phyloP scores from a whole-genome alignment of 139 green algal genomes.

The Penium margaritaceum region DNA sequence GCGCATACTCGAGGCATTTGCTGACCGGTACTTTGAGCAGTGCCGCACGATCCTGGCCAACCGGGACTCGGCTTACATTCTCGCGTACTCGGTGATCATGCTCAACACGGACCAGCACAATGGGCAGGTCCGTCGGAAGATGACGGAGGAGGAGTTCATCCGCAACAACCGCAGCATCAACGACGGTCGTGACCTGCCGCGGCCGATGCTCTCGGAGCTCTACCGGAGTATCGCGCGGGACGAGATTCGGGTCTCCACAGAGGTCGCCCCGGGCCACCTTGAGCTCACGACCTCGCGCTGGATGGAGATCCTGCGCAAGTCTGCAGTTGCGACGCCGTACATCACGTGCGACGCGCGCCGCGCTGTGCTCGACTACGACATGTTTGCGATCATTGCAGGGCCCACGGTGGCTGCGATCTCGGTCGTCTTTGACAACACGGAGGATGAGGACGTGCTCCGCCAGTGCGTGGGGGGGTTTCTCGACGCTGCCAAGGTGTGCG shows the following conservation, averaged over 20 bases:
- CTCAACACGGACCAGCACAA: constrained; percentile 81
- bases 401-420: constrained; percentile 77
- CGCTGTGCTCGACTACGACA: constrained; percentile 63
- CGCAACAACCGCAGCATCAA: constrained; percentile 73
- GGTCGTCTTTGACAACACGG: constrained; percentile 73
- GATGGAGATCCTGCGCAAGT: constrained; percentile 48
- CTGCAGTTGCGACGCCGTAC: constrained; percentile 18
- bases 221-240: constrained; percentile 60
- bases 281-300: constrained; percentile 56
- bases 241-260: constrained; percentile 61
- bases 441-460: constrained; percentile 50
- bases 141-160: constrained; percentile 70
- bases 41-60: constrained; percentile 20
- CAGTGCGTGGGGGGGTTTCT: constrained; percentile 56
- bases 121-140: constrained; percentile 73
- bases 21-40: constrained; percentile 46
- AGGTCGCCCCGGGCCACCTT: background rate
- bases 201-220: constrained; percentile 53
- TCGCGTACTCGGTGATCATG: constrained; percentile 75
- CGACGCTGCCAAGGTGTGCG: constrained; percentile 49
- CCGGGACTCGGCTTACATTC: constrained; percentile 66
- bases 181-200: constrained; percentile 62
- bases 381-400: constrained; percentile 82
- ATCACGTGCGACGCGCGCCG: constrained; percentile 41
- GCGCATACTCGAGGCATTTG: constrained; percentile 64